Evolutionary conservation across 352 stramenopile genomes (phyloP).

Genomic region (Globisporangium spinosum): DNA sequence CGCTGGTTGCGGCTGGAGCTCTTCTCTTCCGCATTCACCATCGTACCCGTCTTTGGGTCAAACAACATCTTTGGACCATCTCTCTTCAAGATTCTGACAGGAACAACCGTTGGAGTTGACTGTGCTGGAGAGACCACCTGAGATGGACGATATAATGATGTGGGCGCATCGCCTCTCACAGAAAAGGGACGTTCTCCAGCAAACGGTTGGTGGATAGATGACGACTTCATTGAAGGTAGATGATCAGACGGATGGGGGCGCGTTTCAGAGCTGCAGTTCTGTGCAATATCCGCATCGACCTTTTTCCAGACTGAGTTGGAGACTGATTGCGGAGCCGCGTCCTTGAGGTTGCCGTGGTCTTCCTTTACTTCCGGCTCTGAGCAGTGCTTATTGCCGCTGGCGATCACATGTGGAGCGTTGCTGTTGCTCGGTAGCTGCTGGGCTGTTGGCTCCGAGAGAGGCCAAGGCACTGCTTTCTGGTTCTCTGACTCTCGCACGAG

Average conservation of each 20-base stretch:
- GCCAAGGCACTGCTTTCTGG: neutral
- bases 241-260: neutral
- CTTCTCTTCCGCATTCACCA: slow-evolving; percentile 42
- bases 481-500: neutral
- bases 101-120: neutral
- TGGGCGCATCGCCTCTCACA: neutral
- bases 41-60: slow-evolving; percentile 58
- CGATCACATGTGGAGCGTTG: neutral
- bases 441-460: neutral
- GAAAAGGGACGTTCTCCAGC: neutral
- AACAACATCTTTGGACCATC: slow-evolving; percentile 61
- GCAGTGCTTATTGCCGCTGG: neutral
- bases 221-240: neutral
- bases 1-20: neutral
- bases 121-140: neutral
- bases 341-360: neutral
- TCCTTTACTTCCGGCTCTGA: neutral
- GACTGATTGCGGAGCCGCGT: neutral
- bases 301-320: slow-evolving; percentile 3
- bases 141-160: neutral
- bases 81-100: slow-evolving; percentile 57
- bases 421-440: neutral
- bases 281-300: neutral
- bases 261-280: neutral
- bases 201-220: neutral